Percentiles rank a stretch among this genome's conserved stretches.
Evolutionary conservation across 2,329 filamentous ascomycete genomes (phyloP).

Genomic region (Fusarium dimerum): DNA sequence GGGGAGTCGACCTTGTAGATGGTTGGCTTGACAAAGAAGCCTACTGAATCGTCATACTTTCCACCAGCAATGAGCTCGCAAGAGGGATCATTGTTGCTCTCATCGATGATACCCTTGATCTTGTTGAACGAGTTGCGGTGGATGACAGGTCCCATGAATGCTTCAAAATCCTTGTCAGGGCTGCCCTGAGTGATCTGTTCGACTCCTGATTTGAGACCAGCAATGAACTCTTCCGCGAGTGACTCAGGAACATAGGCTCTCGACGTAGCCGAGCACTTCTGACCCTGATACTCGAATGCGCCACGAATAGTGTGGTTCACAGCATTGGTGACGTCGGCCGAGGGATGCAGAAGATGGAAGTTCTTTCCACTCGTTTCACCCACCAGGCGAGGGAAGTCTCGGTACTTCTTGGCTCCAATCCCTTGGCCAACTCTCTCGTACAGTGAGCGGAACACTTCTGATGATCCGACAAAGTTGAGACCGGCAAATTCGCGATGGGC

Average conservation of each 20-base stretch:
- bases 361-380: slow-evolving; percentile 94
- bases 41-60: slow-evolving; percentile 72
- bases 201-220: slow-evolving; percentile 65
- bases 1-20: slow-evolving; percentile 75
- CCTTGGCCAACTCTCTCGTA: slow-evolving; percentile 83
- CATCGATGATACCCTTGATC: slow-evolving; percentile 73
- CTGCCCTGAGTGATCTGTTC: slow-evolving; percentile 69
- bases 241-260: slow-evolving; percentile 79
- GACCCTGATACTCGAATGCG: slow-evolving; percentile 87
- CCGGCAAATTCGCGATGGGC: slow-evolving; percentile 78
- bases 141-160: slow-evolving; percentile 85
- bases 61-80: slow-evolving; percentile 75
- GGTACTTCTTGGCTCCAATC: slow-evolving; percentile 78
- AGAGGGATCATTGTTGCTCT: slow-evolving; percentile 71
- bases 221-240: slow-evolving; percentile 69
- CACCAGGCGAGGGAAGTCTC: slow-evolving; percentile 82
- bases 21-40: slow-evolving; percentile 82
- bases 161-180: slow-evolving; percentile 66
- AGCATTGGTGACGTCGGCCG: slow-evolving; percentile 76
- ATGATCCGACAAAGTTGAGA: slow-evolving; percentile 94
- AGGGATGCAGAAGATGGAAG: slow-evolving; percentile 80
- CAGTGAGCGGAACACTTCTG: slow-evolving; percentile 83
- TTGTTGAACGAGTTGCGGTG: slow-evolving; percentile 81
- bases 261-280: slow-evolving; percentile 87
- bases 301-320: slow-evolving; percentile 82